Percentiles rank a stretch among this genome's conserved stretches.
Evolutionary conservation across 116 monocot species (phyloP).

Genomic region (Dioscorea cayenensis): DNA sequence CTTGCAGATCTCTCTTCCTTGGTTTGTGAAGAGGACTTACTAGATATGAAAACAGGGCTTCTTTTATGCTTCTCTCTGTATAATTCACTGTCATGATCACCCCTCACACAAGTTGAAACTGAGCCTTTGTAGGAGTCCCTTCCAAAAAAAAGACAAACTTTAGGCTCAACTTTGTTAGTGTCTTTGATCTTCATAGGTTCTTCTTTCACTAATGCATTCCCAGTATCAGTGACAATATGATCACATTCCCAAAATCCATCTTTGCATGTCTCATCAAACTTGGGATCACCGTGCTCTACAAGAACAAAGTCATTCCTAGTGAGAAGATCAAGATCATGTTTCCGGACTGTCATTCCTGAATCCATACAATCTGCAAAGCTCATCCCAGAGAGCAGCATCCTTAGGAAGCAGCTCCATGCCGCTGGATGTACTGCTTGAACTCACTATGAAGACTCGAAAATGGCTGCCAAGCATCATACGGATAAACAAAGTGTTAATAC

Average conservation of each 20-base stretch:
- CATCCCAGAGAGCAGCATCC: constrained; percentile 8
- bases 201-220: background rate
- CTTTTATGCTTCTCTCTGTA: too few relatives aligned
- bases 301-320: background rate
- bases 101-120: too few relatives aligned
- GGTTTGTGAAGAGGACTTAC: background rate
- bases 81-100: too few relatives aligned
- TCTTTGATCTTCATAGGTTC: background rate
- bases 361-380: background rate
- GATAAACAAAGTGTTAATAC: too few relatives aligned
- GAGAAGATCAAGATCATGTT: background rate
- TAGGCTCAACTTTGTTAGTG: background rate
- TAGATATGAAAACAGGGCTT: too few relatives aligned
- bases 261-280: background rate
- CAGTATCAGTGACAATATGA: background rate
- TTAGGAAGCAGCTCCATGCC: background rate
- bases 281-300: background rate
- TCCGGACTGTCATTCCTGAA: background rate
- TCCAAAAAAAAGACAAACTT: background rate
- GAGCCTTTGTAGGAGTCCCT: background rate
- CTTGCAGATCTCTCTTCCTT: background rate
- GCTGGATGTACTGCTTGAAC: constrained; percentile 34
- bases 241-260: constrained; percentile 3
- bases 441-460: constrained; percentile 36
- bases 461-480: constrained; percentile 28